Percentiles rank a stretch among this genome's conserved stretches.
Evolutionary conservation across 1,139 yeast genomes (phyloP).

Genomic region (Pichia terricola): DNA sequence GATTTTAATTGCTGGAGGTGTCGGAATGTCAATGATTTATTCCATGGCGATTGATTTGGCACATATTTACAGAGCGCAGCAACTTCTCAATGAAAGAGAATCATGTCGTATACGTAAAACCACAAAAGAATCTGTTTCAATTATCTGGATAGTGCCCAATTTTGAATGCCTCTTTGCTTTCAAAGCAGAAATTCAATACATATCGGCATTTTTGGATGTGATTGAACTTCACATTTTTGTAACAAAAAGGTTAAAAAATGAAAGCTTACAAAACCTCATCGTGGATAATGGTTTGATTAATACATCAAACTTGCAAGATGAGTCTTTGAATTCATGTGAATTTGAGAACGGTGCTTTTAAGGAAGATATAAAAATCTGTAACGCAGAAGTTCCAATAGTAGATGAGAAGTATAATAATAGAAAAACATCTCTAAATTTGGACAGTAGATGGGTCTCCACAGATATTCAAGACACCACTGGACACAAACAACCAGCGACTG

Average conservation of each 20-base stretch:
- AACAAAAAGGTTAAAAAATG: slow-evolving; percentile 17
- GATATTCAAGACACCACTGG: background rate
- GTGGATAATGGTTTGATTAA: slow-evolving; percentile 1
- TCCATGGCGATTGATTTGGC: slow-evolving; percentile 30
- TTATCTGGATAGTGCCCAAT: slow-evolving; percentile 27
- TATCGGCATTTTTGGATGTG: slow-evolving; percentile 17
- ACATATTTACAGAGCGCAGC: slow-evolving; percentile 23
- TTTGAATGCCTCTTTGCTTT: slow-evolving; percentile 24
- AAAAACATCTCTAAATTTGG: background rate
- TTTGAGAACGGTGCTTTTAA: slow-evolving; percentile 4
- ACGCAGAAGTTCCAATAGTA: background rate
- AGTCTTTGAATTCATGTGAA: background rate
- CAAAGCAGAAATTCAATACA: slow-evolving; percentile 22
- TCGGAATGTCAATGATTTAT: slow-evolving; percentile 32
- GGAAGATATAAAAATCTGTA: slow-evolving; percentile 1
- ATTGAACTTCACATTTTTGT: slow-evolving; percentile 21
- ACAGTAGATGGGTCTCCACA: background rate
- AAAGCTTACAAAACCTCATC: slow-evolving; percentile 8
- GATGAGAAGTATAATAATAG: background rate
- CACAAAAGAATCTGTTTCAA: slow-evolving; percentile 14
- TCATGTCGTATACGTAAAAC: too few species aligned
- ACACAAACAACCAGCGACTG: background rate
- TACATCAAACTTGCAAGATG: background rate
- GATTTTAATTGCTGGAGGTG: slow-evolving; percentile 33
- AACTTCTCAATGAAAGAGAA: slow-evolving; percentile 1